Conservation (phyloP, 2,329 filamentous ascomycete species). For the Aspergillus unguis region DNA sequence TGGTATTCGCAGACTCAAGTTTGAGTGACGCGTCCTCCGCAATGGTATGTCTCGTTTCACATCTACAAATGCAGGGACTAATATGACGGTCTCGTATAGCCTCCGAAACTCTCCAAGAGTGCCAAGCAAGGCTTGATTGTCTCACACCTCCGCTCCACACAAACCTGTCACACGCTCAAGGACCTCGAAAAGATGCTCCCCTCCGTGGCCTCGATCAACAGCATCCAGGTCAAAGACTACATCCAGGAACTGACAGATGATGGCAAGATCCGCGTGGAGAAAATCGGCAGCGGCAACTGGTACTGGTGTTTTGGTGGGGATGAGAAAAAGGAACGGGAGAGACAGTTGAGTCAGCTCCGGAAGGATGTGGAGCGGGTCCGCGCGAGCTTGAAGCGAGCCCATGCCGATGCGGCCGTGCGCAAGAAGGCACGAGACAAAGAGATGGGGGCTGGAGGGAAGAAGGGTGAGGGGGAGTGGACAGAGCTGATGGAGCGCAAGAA, state of each 20-base stretch:
- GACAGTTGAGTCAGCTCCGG: constrained; percentile 24
- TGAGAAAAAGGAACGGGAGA: constrained; percentile 49
- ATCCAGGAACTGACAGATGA: constrained; percentile 62
- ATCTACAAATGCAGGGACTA: background rate
- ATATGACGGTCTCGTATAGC: constrained; percentile 16
- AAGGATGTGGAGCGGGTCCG: constrained; percentile 30
- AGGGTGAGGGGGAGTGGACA: constrained; percentile 19
- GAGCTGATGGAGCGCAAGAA: constrained; percentile 21
- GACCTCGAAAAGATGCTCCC: constrained; percentile 65
- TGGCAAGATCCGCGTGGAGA: constrained; percentile 61
- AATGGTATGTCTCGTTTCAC: constrained; percentile 6
- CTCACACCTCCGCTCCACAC: constrained; percentile 57
- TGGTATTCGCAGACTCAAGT: no score
- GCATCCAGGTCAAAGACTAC: constrained; percentile 67
- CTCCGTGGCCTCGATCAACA: constrained; percentile 59
- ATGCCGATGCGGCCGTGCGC: constrained; percentile 38
- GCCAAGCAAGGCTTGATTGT: constrained; percentile 59
- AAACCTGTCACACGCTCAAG: constrained; percentile 63
- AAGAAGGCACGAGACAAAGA: constrained; percentile 28
- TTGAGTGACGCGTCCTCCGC: background rate
- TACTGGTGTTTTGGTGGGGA: constrained; percentile 66
- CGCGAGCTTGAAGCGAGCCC: constrained; percentile 29
- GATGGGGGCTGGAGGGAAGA: constrained; percentile 7
- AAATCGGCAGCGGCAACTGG: constrained; percentile 69
- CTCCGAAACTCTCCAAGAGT: constrained; percentile 56